Percentiles rank a stretch among this genome's conserved stretches.
These are phyloP conservation scores for Boletus sp. DNA, from an alignment of 1,284 basidiomycete genomes.

Conservation along the genomic window DNA sequence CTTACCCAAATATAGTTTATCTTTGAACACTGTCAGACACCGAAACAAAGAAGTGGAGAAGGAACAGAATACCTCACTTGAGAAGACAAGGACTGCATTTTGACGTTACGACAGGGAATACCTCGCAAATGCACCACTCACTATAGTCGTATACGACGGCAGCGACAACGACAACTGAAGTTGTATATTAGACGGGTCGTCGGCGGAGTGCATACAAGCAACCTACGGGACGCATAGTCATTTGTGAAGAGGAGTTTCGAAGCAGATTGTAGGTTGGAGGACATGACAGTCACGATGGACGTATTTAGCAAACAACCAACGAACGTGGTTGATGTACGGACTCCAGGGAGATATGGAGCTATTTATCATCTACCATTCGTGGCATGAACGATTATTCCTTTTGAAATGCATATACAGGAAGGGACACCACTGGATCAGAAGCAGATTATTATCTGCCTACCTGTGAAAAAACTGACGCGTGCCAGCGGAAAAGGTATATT, in stretches of 20 bases:
- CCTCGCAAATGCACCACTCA: not conserved
- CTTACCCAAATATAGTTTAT: constrained; percentile 20
- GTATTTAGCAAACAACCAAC: not conserved
- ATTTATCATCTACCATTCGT: not conserved
- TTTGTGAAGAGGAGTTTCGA: not conserved
- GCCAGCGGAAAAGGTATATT: not conserved
- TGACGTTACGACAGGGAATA: not conserved
- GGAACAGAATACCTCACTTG: constrained; percentile 6
- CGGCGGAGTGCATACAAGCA: no score
- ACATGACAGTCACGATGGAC: not conserved
- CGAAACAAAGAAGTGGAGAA: not conserved
- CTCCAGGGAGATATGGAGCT: not conserved
- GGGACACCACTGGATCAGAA: not conserved
- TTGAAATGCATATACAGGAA: not conserved
- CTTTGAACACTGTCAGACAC: constrained; percentile 2
- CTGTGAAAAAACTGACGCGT: not conserved
- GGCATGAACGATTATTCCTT: not conserved
- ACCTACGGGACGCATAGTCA: constrained; percentile 7
- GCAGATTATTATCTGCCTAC: not conserved
- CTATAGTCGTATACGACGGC: constrained; percentile 6
- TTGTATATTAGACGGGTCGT: not conserved
- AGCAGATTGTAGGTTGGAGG: not conserved
- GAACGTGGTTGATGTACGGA: not conserved
- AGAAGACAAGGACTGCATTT: constrained; percentile 6
- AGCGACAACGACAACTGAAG: not conserved